Evolutionary conservation across 2,329 filamentous ascomycete genomes (phyloP).

Genomic region (Stachybotrys echinatus): DNA sequence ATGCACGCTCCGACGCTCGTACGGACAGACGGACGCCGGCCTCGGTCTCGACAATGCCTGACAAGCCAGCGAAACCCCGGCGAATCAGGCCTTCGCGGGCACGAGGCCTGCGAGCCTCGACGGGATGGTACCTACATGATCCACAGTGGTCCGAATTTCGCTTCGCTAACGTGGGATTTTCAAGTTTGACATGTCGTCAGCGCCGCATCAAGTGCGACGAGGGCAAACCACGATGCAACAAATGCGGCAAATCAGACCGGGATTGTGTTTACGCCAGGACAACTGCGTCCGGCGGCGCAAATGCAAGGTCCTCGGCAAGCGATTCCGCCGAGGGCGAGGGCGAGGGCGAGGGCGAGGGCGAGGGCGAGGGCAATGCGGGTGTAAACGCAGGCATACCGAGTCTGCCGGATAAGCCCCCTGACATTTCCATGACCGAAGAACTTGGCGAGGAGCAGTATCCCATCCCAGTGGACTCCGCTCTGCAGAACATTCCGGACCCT

Average conservation of each 20-base stretch:
- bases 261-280: neutral
- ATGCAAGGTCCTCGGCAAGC: neutral
- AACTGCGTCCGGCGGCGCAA: neutral
- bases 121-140: neutral
- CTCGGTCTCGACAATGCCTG: neutral
- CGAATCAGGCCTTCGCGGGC: neutral
- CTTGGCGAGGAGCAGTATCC: neutral
- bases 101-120: neutral
- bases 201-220: conserved; percentile 1
- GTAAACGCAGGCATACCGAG: neutral
- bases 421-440: neutral
- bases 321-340: neutral
- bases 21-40: neutral
- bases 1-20: no score
- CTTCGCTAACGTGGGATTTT: neutral
- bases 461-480: neutral
- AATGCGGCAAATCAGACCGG: neutral
- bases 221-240: neutral
- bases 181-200: neutral
- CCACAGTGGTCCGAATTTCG: no score
- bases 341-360: neutral
- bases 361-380: neutral
- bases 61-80: neutral
- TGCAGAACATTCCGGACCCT: neutral
- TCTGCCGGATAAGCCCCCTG: neutral